phyloP scores from a whole-genome alignment of 169 alveolate genomes.

The Eimeria zaria region DNA sequence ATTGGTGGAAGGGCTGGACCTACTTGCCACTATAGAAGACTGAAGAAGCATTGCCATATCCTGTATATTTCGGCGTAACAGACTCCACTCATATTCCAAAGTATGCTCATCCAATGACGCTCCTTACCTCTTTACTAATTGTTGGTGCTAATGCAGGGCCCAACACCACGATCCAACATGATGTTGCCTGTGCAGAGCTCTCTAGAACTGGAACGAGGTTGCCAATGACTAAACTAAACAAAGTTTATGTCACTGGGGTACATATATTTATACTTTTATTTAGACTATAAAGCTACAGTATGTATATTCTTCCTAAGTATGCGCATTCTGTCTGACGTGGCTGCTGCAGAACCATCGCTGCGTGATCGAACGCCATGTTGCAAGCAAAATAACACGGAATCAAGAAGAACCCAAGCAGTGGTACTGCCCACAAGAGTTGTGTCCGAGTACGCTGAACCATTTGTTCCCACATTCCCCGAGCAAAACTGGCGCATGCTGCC shows the following conservation, averaged over 20 bases:
- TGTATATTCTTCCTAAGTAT: background rate
- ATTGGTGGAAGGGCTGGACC: slow-evolving; percentile 17
- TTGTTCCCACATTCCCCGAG: background rate
- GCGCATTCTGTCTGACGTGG: slow-evolving; percentile 10
- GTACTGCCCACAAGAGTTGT: background rate
- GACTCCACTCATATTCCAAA: slow-evolving; percentile 10
- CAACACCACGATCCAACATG: background rate
- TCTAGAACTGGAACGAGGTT: background rate
- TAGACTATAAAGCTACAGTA: background rate
- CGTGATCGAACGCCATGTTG: slow-evolving; percentile 23
- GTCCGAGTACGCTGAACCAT: background rate
- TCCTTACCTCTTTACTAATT: background rate
- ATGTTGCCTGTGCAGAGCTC: background rate
- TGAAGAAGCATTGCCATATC: background rate
- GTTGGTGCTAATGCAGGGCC: background rate
- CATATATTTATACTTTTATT: too few species aligned
- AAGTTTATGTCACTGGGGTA: too few species aligned
- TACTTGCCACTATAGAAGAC: background rate
- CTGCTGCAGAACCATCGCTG: slow-evolving; percentile 42
- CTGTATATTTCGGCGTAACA: background rate
- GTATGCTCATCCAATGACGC: background rate
- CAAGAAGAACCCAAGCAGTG: background rate
- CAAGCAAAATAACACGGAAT: background rate
- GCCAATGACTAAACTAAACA: background rate
- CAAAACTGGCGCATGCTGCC: background rate